Conservation (phyloP, 768 basidiomycete species). For the Kwoniella shandongensis region DNA sequence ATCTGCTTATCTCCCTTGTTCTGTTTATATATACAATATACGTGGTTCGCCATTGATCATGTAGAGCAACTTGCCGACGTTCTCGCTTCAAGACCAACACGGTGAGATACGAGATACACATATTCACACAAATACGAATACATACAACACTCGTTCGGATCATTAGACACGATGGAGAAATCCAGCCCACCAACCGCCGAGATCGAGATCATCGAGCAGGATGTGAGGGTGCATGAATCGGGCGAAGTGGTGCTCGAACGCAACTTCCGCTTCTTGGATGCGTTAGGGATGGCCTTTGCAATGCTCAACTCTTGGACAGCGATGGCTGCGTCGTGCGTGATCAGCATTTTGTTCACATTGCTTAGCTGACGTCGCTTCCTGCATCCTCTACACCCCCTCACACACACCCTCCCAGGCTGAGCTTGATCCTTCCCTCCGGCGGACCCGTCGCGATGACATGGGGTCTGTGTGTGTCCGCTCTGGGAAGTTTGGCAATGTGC, state of each 20-base stretch:
- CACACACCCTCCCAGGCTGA: too few species aligned
- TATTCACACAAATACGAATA: too few species aligned
- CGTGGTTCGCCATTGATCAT: too few species aligned
- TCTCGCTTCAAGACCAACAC: too few species aligned
- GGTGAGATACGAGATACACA: too few species aligned
- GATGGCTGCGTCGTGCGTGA: constrained; percentile 7
- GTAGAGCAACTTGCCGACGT: too few species aligned
- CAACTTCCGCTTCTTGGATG: constrained; percentile 4
- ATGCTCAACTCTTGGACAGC: constrained; percentile 14
- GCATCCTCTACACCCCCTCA: too few species aligned
- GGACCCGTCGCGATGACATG: constrained; percentile 7
- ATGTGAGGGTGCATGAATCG: not conserved
- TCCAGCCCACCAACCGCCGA: not conserved
- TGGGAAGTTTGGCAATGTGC: constrained; percentile 11
- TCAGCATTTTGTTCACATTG: too few species aligned
- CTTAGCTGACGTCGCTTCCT: too few species aligned
- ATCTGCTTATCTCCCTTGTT: too few species aligned
- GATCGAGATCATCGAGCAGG: not conserved
- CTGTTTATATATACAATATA: too few species aligned
- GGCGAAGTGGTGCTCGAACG: constrained; percentile 1
- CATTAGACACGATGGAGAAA: not conserved
- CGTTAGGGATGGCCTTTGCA: constrained; percentile 12
- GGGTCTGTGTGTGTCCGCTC: constrained; percentile 8
- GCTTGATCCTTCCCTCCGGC: constrained; percentile 12
- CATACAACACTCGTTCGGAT: too few species aligned